Base-by-base conservation (phyloP, 208 protist genomes). In the Crithidia fasciculata region DNA sequence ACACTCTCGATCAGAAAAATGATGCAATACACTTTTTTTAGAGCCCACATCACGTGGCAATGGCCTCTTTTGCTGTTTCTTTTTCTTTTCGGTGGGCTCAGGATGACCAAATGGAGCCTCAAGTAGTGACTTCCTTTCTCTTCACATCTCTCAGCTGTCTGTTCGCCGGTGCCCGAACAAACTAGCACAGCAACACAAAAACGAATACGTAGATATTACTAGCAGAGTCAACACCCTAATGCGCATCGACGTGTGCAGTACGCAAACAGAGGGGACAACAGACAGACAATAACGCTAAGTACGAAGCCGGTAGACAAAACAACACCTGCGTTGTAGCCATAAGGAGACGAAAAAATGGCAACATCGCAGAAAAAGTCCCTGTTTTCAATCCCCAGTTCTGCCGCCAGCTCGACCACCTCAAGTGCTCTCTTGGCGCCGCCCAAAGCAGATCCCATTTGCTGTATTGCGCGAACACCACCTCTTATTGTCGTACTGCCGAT, bases 351-450 rank as follows among this genome's bases (percentile, higher is more conserved):
- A n/a, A 68, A 19, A 7, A 78, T 7, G 37, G 16, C 68, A 28
- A 19, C 3, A 16, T 72, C 65, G 19, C 72, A 72, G 28, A 61
- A 62, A 55, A 72, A 78, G 60, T 78, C 72, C 13, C 59, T 61
- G 49, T 62, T 78, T 18, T 44, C 41, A 10, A n/a, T 2, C 36
- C 72, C 83, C 0, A 87, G 12, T 19, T 56, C 39, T 3, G 68
- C 69, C 1, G 54, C 63, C 2, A 82, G 64, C 58, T 91, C 80
- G 8, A 84, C 44, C 41, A 87, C 56, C 39, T 86, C 74, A 28
- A 78, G 55, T 36, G 81, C 81, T 47, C 60, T 80, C 56, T 72
- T 43, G 15, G 86, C 58, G n/a, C 83, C 86, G 9, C 86, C 86
- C 45, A 86, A 63, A 16, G 83, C 36, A 69, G 72, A 74, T 9